These are phyloP conservation scores for Tricholoma sp. DNA, from an alignment of 768 basidiomycete genomes.

Conservation along the genomic window DNA sequence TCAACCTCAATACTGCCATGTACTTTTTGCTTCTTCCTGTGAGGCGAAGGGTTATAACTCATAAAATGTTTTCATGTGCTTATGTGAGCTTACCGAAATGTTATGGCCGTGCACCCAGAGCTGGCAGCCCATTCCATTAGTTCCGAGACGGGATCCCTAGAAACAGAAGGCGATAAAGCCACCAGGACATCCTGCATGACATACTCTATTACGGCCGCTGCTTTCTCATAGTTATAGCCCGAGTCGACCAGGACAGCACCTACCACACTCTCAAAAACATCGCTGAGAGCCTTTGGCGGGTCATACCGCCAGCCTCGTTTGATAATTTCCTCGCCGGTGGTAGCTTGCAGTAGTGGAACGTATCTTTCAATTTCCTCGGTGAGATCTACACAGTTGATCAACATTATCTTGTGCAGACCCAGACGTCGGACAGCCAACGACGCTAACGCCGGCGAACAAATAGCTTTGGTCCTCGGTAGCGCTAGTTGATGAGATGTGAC, in stretches of 20 bases:
- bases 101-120: constrained; percentile 45
- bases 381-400: constrained; percentile 66
- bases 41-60: not conserved
- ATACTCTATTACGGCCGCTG: constrained; percentile 51
- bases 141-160: constrained; percentile 68
- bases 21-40: constrained; percentile 18
- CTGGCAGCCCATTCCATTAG: constrained; percentile 62
- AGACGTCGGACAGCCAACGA: constrained; percentile 62
- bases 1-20: constrained; percentile 24
- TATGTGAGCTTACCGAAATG: constrained; percentile 24
- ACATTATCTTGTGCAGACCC: constrained; percentile 60
- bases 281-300: constrained; percentile 81
- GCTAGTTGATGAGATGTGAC: constrained; percentile 78
- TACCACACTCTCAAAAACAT: constrained; percentile 79
- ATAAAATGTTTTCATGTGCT: constrained; percentile 5
- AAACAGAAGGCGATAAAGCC: constrained; percentile 51
- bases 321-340: constrained; percentile 58
- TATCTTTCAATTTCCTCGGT: constrained; percentile 58
- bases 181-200: constrained; percentile 66
- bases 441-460: constrained; percentile 72
- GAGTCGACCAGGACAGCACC: constrained; percentile 83
- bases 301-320: constrained; percentile 73
- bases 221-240: constrained; percentile 66
- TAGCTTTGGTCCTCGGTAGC: constrained; percentile 60
- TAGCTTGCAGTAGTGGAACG: constrained; percentile 51